phyloP scores from a whole-genome alignment of 1,284 basidiomycete genomes.

The Trametes hirsuta region DNA sequence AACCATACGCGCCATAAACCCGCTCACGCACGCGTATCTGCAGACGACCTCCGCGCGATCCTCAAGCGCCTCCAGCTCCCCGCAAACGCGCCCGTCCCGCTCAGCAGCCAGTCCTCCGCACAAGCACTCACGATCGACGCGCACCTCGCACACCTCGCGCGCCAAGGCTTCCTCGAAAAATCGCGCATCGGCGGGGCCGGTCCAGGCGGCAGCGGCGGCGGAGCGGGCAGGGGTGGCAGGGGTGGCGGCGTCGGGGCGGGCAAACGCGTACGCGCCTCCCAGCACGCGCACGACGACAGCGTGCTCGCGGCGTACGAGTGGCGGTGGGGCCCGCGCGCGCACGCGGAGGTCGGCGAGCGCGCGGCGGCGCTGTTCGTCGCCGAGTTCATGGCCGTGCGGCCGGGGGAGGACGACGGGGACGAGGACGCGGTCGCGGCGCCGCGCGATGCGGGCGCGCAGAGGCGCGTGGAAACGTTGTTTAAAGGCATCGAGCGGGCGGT shows the following conservation, averaged over 20 bases:
- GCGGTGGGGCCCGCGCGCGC: slow-evolving; percentile 78
- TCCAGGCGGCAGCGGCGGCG: slow-evolving; percentile 4
- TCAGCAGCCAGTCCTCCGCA: slow-evolving; percentile 52
- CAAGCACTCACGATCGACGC: slow-evolving; percentile 54
- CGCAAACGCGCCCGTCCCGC: slow-evolving; percentile 43
- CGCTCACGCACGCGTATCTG: slow-evolving; percentile 10
- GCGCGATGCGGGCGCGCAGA: slow-evolving; percentile 35
- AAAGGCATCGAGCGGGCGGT: slow-evolving; percentile 65
- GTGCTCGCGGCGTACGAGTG: slow-evolving; percentile 64
- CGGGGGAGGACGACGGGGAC: slow-evolving; percentile 38
- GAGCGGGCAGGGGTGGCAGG: no score
- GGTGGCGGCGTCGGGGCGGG: slow-evolving; percentile 26
- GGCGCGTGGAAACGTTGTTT: slow-evolving; percentile 48
- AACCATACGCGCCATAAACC: background rate
- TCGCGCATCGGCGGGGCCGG: slow-evolving; percentile 47
- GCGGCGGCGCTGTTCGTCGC: slow-evolving; percentile 67
- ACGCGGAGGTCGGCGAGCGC: slow-evolving; percentile 72
- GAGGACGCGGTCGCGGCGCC: slow-evolving; percentile 51
- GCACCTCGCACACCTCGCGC: slow-evolving; percentile 58
- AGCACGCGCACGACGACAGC: slow-evolving; percentile 49
- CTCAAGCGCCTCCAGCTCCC: slow-evolving; percentile 66
- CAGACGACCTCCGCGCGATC: slow-evolving; percentile 61
- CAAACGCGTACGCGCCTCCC: slow-evolving; percentile 60
- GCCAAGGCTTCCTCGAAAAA: slow-evolving; percentile 72
- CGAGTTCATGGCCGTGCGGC: slow-evolving; percentile 71